Conservation (phyloP, 78 protist species). For the Planoprotostelium fungivorum region DNA sequence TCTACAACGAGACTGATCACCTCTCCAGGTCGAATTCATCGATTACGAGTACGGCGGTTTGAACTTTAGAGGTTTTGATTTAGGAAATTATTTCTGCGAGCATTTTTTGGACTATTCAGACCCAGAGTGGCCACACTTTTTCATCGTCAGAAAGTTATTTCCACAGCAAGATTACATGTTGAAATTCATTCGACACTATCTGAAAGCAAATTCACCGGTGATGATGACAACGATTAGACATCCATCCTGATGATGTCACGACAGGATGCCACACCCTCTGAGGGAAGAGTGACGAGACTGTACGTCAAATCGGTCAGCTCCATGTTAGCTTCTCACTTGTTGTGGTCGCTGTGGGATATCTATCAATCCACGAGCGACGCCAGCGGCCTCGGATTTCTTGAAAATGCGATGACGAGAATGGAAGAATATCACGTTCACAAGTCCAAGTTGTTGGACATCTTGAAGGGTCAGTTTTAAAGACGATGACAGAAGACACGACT, state of each 20-base stretch:
- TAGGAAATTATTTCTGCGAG: slow-evolving; percentile 63
- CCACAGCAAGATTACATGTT: background rate
- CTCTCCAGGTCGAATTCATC: slow-evolving; percentile 24
- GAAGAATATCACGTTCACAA: background rate
- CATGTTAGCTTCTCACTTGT: background rate
- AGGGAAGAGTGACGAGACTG: background rate
- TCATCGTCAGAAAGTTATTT: background rate
- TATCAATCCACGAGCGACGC: background rate
- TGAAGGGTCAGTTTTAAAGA: too few species aligned
- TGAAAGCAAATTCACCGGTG: background rate
- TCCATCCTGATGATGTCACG: background rate
- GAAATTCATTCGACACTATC: background rate
- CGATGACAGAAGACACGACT: too few species aligned
- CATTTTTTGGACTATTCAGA: slow-evolving; percentile 2
- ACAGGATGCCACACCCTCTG: background rate
- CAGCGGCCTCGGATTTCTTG: background rate
- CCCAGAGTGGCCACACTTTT: background rate
- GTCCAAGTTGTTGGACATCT: background rate
- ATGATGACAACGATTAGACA: background rate
- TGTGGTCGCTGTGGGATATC: background rate
- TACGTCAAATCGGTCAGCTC: background rate
- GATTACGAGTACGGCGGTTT: slow-evolving; percentile 52
- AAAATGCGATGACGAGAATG: background rate
- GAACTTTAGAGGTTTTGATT: slow-evolving; percentile 51
- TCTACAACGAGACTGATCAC: background rate